phyloP scores from a whole-genome alignment of 2,329 filamentous ascomycete species.

The Cladophialophora carrionii region DNA sequence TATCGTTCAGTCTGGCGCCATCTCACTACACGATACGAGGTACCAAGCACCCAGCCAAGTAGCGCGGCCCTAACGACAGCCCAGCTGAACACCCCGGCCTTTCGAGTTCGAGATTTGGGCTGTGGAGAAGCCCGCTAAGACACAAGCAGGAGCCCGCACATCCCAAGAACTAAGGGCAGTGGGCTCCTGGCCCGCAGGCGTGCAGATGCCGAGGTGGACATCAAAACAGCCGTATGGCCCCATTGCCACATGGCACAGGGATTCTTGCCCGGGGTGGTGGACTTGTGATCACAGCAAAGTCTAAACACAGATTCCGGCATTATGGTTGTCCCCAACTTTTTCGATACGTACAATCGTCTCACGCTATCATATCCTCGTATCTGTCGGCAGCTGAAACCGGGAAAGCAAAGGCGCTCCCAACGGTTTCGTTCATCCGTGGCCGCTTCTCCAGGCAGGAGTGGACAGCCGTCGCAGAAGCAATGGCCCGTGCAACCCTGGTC shows the following conservation, averaged over 20 bases:
- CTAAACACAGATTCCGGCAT: neutral
- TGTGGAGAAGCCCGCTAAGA: constrained; percentile 13
- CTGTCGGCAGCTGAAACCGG: neutral
- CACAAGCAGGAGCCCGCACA: neutral
- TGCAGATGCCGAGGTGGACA: neutral
- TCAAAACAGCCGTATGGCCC: neutral
- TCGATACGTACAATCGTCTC: neutral
- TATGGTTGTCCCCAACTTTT: neutral
- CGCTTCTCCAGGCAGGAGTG: neutral
- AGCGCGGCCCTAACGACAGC: neutral
- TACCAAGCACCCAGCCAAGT: no score
- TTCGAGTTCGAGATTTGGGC: constrained; percentile 12
- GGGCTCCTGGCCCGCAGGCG: neutral
- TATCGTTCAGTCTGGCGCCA: neutral
- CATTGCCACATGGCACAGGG: neutral
- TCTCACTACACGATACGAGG: neutral
- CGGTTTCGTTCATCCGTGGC: neutral
- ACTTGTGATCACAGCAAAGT: neutral
- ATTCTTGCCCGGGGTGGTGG: neutral
- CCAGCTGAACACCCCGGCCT: constrained; percentile 17
- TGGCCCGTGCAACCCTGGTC: neutral
- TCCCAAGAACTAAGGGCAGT: neutral
- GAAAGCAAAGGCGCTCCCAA: neutral
- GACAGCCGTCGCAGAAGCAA: neutral
- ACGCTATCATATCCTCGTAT: neutral